Percentiles rank a stretch among this genome's conserved stretches.
phyloP scores from a whole-genome alignment of 2,329 filamentous ascomycete genomes.

The Kalmusia sp. region DNA sequence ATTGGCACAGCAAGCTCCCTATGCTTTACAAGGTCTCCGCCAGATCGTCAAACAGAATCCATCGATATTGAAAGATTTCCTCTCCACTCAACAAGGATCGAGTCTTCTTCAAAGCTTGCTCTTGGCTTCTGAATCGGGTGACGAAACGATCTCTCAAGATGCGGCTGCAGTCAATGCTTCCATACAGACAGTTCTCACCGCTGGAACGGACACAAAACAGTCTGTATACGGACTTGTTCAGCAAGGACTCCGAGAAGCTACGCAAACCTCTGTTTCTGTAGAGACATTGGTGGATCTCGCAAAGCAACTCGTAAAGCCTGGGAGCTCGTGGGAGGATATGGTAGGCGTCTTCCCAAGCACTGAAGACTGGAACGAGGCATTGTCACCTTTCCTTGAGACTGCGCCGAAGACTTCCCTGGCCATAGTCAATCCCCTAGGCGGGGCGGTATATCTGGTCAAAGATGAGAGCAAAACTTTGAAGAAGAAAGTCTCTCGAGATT shows the following conservation, averaged over 20 bases:
- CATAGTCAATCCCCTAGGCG: slow-evolving; percentile 75
- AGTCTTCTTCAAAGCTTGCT: slow-evolving; percentile 60
- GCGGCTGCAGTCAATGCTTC: slow-evolving; percentile 48
- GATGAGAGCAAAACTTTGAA: slow-evolving; percentile 21
- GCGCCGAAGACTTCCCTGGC: slow-evolving; percentile 70
- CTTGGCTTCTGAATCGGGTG: slow-evolving; percentile 60
- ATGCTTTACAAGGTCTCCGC: slow-evolving; percentile 54
- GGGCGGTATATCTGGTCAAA: slow-evolving; percentile 70
- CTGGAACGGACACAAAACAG: slow-evolving; percentile 49
- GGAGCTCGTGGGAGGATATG: slow-evolving; percentile 33
- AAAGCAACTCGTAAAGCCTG: slow-evolving; percentile 53
- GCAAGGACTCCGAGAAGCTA: slow-evolving; percentile 57
- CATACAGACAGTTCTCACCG: slow-evolving; percentile 44
- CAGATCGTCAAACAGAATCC: slow-evolving; percentile 51
- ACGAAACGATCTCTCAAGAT: slow-evolving; percentile 58
- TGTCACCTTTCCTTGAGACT: slow-evolving; percentile 62
- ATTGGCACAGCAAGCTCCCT: slow-evolving; percentile 39
- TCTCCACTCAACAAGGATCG: slow-evolving; percentile 54
- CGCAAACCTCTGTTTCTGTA: slow-evolving; percentile 54
- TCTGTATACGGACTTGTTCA: slow-evolving; percentile 61
- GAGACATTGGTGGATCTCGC: slow-evolving; percentile 64
- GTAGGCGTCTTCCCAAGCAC: slow-evolving; percentile 68
- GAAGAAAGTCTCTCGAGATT: slow-evolving; percentile 62
- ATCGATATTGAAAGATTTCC: slow-evolving; percentile 51
- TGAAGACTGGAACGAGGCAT: slow-evolving; percentile 69